Percentiles rank a stretch among this genome's conserved stretches.
Conservation (phyloP, 805 yeast genomes). For the Ogataea haglerorum region DNA sequence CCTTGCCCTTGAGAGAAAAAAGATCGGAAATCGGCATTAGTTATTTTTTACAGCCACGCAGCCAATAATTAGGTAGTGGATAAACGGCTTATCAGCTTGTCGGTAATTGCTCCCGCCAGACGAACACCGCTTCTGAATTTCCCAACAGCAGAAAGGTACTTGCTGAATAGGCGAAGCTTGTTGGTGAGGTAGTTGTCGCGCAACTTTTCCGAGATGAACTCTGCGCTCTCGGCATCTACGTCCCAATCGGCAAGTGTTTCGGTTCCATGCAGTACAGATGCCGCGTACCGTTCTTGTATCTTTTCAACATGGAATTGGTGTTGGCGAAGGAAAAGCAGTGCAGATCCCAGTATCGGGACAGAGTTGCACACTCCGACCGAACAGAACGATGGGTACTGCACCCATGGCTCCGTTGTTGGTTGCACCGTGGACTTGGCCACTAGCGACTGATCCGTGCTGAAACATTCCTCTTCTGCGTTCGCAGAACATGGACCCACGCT, state of each 20-base stretch:
- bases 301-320: slow-evolving; percentile 7
- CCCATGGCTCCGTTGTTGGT: slow-evolving; percentile 38
- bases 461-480: slow-evolving; percentile 15
- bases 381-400: slow-evolving; percentile 36
- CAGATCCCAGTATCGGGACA: slow-evolving; percentile 33
- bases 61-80: slow-evolving; percentile 4
- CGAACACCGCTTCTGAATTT: slow-evolving; percentile 20
- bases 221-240: slow-evolving; percentile 2
- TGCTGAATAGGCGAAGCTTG: slow-evolving; percentile 17
- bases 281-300: neutral
- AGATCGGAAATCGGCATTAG: slow-evolving; percentile 12
- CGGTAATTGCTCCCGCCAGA: neutral
- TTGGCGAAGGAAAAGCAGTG: slow-evolving; percentile 15
- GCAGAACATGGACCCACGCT: slow-evolving; percentile 26
- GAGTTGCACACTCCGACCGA: slow-evolving; percentile 30
- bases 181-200: slow-evolving; percentile 15
- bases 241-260: slow-evolving; percentile 11
- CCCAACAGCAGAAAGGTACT: slow-evolving; percentile 21
- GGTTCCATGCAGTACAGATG: slow-evolving; percentile 8
- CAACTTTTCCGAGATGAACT: slow-evolving; percentile 5
- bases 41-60: neutral
- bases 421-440: slow-evolving; percentile 20
- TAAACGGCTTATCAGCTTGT: slow-evolving; percentile 13
- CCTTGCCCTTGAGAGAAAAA: slow-evolving; percentile 39
- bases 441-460: slow-evolving; percentile 13